These are phyloP conservation scores for Microsporum audouinii DNA, from an alignment of 2,329 filamentous ascomycete genomes.

Conservation along the genomic window DNA sequence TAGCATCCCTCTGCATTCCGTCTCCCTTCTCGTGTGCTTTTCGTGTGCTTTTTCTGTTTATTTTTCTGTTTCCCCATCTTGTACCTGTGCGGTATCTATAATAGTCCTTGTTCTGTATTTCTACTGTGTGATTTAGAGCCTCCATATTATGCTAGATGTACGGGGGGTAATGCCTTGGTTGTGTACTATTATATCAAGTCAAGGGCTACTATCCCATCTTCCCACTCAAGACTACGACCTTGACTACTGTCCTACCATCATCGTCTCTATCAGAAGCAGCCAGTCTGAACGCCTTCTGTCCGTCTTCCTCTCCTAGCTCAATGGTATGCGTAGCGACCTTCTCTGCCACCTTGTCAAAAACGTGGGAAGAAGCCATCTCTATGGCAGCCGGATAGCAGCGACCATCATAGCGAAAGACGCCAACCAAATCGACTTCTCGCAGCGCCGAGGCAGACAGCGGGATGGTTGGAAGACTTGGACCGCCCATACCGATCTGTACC, in stretches of 20 bases:
- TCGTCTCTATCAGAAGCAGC: conserved; percentile 43
- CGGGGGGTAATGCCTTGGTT: background rate
- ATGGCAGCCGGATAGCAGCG: conserved; percentile 46
- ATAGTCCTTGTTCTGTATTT: background rate
- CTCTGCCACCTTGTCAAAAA: conserved; percentile 38
- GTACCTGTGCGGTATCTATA: background rate
- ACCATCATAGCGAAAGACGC: conserved; percentile 45
- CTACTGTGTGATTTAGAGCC: background rate
- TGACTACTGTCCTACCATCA: conserved; percentile 42
- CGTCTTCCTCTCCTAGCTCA: conserved; percentile 34
- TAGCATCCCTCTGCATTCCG: conserved; percentile 16
- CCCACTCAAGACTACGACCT: conserved; percentile 38
- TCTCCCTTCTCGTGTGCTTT: background rate
- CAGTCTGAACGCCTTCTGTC: conserved; percentile 41
- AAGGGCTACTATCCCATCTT: background rate
- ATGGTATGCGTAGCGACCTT: conserved; percentile 45
- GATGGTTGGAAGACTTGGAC: conserved; percentile 40
- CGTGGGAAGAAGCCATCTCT: conserved; percentile 40
- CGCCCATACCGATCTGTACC: conserved; percentile 48
- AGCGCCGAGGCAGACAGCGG: conserved; percentile 45
- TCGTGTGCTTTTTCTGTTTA: background rate
- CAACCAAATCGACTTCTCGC: conserved; percentile 46
- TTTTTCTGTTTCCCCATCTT: background rate
- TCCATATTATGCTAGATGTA: background rate
- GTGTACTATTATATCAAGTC: background rate